phyloP scores from a whole-genome alignment of 176 grass and related monocot species.

The Paspalum notatum region DNA sequence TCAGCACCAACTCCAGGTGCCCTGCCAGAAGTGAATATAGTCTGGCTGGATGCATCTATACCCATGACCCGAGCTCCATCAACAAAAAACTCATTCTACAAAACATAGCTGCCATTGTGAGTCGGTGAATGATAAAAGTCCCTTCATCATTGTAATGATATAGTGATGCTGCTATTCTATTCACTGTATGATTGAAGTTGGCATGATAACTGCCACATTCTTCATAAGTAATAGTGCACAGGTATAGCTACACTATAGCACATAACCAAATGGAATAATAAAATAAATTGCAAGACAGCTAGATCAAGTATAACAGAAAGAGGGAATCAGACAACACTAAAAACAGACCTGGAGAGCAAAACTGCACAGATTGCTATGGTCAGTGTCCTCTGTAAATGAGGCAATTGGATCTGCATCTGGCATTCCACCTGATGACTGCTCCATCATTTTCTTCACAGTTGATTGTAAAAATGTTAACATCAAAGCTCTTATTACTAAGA shows the following conservation, averaged over 20 bases:
- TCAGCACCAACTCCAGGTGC: slow-evolving; percentile 62
- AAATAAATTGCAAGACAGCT: slow-evolving; percentile 8
- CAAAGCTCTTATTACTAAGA: slow-evolving; percentile 1
- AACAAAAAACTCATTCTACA: slow-evolving; percentile 70
- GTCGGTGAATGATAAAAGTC: neutral
- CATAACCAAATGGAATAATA: slow-evolving; percentile 25
- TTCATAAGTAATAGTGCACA: neutral
- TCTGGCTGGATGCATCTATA: slow-evolving; percentile 75
- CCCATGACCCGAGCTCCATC: slow-evolving; percentile 85
- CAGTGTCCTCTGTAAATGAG: slow-evolving; percentile 29
- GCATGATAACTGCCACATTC: neutral
- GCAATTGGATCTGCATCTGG: slow-evolving; percentile 13
- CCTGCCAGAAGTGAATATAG: slow-evolving; percentile 70
- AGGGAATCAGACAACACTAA: neutral
- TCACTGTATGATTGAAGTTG: neutral
- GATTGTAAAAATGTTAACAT: slow-evolving; percentile 21
- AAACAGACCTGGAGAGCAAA: slow-evolving; percentile 64
- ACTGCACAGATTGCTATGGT: slow-evolving; percentile 26
- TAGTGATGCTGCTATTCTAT: slow-evolving; percentile 17
- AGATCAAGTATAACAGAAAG: neutral
- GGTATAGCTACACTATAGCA: neutral
- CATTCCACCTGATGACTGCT: slow-evolving; percentile 37
- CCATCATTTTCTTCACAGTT: slow-evolving; percentile 71
- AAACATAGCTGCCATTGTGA: slow-evolving; percentile 36
- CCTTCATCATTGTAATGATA: neutral